These are phyloP conservation scores for Citrus australasica DNA, from an alignment of 345 rosid species.

Conservation along the genomic window DNA sequence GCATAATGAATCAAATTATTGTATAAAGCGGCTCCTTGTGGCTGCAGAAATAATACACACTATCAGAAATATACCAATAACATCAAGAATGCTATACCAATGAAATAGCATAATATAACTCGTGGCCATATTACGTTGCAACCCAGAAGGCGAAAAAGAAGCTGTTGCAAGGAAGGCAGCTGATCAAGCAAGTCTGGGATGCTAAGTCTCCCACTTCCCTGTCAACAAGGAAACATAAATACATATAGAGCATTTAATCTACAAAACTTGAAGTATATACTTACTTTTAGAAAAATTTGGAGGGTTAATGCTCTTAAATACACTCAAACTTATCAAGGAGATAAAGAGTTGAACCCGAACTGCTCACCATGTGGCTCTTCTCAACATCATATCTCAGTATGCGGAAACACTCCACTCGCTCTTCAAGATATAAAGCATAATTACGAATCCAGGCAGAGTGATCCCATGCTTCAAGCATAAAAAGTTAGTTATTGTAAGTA, in stretches of 20 bases:
- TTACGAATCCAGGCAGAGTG: slow-evolving; percentile 39
- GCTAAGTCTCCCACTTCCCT: slow-evolving; percentile 26
- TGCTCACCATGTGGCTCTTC: slow-evolving; percentile 25
- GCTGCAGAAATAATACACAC: slow-evolving; percentile 25
- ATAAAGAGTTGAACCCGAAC: neutral
- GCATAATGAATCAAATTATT: slow-evolving; percentile 31
- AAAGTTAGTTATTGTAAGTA: neutral
- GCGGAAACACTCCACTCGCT: slow-evolving; percentile 32
- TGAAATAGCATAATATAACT: neutral
- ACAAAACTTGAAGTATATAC: neutral
- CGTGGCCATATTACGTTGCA: slow-evolving; percentile 28
- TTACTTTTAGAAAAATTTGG: neutral
- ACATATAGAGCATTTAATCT: neutral
- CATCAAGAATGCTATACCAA: neutral
- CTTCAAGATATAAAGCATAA: slow-evolving; percentile 41
- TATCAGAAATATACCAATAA: neutral
- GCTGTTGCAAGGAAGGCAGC: slow-evolving; percentile 34
- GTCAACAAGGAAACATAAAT: neutral
- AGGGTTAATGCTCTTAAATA: neutral
- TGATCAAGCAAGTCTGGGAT: slow-evolving; percentile 25
- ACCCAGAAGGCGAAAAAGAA: slow-evolving; percentile 31
- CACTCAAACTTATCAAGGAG: neutral
- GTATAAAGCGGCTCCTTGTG: slow-evolving; percentile 29
- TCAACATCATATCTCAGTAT: slow-evolving; percentile 31
- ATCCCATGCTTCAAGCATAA: slow-evolving; percentile 34